Percentiles rank a stretch among this genome's conserved stretches.
Evolutionary conservation across 1,284 basidiomycete genomes (phyloP).

Genomic region (Austropuccinia psidii): DNA sequence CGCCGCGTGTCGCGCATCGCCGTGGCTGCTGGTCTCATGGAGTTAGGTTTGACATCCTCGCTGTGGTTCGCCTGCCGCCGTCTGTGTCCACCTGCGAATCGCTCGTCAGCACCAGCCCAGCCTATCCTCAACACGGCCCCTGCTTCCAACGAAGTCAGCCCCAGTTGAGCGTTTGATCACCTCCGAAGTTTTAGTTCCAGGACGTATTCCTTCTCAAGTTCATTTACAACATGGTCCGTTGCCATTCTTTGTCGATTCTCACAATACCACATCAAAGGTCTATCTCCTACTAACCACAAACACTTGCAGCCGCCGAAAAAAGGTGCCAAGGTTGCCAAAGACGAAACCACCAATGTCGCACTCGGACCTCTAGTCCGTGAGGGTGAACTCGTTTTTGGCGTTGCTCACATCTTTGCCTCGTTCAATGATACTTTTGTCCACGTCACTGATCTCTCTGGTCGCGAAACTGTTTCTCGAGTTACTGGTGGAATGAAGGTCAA

Average conservation of each 20-base stretch:
- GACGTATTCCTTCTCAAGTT: background rate
- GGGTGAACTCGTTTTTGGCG: conserved; percentile 81
- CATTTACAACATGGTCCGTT: background rate
- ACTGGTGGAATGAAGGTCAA: conserved; percentile 99
- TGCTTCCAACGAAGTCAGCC: conserved; percentile 37
- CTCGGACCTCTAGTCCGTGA: conserved; percentile 91
- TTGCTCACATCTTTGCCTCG: conserved; percentile 85
- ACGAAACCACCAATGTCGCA: conserved; percentile 62
- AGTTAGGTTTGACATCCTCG: no score
- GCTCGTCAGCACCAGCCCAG: no score
- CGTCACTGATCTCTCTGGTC: conserved; percentile 96
- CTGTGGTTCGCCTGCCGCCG: background rate
- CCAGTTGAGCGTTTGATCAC: conserved; percentile 23
- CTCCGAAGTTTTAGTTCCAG: background rate
- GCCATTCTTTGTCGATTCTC: background rate
- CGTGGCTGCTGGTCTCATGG: no score
- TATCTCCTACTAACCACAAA: background rate
- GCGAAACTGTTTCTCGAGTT: conserved; percentile 97
- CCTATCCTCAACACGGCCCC: conserved; percentile 37
- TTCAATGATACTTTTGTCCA: conserved; percentile 99
- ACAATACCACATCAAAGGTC: background rate
- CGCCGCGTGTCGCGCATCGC: no score
- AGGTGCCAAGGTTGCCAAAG: conserved; percentile 54
- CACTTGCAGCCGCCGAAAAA: conserved; percentile 25
- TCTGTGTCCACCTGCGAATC: background rate